phyloP scores from a whole-genome alignment of 2,329 filamentous ascomycete genomes.

The Calycina herbarum region DNA sequence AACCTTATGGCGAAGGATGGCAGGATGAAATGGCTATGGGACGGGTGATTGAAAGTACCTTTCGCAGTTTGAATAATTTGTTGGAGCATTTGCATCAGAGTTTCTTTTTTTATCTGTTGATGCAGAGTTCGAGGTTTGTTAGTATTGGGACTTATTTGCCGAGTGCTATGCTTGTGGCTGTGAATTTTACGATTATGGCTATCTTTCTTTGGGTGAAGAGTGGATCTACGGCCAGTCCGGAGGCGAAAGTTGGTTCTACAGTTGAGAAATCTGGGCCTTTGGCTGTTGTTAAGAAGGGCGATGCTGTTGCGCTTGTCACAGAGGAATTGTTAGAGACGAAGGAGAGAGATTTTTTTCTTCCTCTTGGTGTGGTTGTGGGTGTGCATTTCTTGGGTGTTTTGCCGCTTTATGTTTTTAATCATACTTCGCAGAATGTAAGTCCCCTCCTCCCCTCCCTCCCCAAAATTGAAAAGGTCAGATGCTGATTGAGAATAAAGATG shows the following conservation, averaged over 20 bases:
- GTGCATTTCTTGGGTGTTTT: slow-evolving; percentile 76
- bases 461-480: not conserved
- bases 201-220: slow-evolving; percentile 93
- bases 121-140: slow-evolving; percentile 83
- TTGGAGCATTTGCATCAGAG: slow-evolving; percentile 97
- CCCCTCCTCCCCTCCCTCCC: too few species aligned
- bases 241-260: slow-evolving; percentile 21
- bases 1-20: slow-evolving; percentile 88
- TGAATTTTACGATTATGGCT: slow-evolving; percentile 93
- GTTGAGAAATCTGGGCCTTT: slow-evolving; percentile 38
- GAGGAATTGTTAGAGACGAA: slow-evolving; percentile 26
- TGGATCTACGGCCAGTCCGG: slow-evolving; percentile 47
- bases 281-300: slow-evolving; percentile 26
- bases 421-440: slow-evolving; percentile 61
- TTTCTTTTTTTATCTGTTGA: slow-evolving; percentile 98
- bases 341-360: slow-evolving; percentile 64
- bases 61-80: slow-evolving; percentile 92
- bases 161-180: slow-evolving; percentile 94
- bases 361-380: slow-evolving; percentile 69
- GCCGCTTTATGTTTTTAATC: slow-evolving; percentile 86
- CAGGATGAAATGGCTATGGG: slow-evolving; percentile 98
- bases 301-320: slow-evolving; percentile 28
- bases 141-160: slow-evolving; percentile 97
- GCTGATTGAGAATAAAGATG: slow-evolving; percentile 44
- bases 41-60: slow-evolving; percentile 83